A percentile compares a stretch with the other conserved stretches of the same genome.
phyloP scores from a whole-genome alignment of 208 protist species.

The Angomonas desouzai region DNA sequence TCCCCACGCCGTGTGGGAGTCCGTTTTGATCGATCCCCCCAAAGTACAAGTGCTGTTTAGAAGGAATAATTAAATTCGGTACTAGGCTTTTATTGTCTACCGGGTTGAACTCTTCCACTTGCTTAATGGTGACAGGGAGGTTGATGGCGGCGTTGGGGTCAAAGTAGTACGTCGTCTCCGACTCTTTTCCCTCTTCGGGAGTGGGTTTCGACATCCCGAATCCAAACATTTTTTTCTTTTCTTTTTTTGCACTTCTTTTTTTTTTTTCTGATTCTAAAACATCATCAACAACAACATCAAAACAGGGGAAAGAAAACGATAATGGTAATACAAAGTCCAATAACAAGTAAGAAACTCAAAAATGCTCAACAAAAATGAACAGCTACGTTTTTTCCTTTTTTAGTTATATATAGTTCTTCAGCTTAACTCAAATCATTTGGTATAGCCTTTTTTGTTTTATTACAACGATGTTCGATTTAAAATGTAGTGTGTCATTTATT shows the following conservation, averaged over 20 bases:
- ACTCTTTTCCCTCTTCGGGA: not conserved
- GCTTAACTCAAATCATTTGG: too few relatives aligned
- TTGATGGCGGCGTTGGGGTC: conserved; percentile 28
- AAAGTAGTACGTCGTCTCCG: conserved; percentile 25
- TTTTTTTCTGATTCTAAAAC: conserved; percentile 1
- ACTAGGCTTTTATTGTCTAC: conserved; percentile 15
- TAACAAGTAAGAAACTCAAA: too few relatives aligned
- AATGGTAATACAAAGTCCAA: too few relatives aligned
- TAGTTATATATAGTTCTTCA: too few relatives aligned
- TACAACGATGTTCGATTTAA: too few relatives aligned
- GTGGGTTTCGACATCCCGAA: not conserved
- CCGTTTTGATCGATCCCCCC: conserved; percentile 48
- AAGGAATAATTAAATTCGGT: conserved; percentile 31
- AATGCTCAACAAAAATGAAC: too few relatives aligned
- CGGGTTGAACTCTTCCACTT: conserved; percentile 57
- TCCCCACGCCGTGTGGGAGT: conserved; percentile 57
- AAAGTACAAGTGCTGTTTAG: conserved; percentile 64
- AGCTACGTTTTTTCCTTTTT: too few relatives aligned
- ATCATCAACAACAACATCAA: not conserved
- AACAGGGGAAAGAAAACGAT: too few relatives aligned
- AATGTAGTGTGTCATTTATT: too few relatives aligned
- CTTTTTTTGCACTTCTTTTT: conserved; percentile 7
- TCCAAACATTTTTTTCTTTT: conserved; percentile 15
- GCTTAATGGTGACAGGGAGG: conserved; percentile 49
- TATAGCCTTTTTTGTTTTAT: too few relatives aligned